Base-by-base conservation (phyloP, 1,139 yeast genomes). In the Meyerozyma guilliermondii region DNA sequence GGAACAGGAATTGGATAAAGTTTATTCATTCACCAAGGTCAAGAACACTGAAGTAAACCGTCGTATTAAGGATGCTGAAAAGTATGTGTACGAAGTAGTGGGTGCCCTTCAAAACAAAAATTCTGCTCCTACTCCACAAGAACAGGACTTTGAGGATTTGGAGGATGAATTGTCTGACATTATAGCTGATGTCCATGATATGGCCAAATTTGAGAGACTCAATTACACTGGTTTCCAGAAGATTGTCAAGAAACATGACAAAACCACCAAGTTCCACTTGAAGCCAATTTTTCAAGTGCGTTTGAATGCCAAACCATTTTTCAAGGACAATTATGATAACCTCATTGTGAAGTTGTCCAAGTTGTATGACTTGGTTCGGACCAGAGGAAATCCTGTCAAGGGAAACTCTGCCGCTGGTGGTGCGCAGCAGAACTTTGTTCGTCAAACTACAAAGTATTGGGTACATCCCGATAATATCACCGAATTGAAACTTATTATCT, bases 371-470 rank as follows among this genome's bases (percentile, higher is more conserved):
- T 69, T 91, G 52, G 98, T 92, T 22, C 80, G 98, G 62, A 92
- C 97, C 1, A 79, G 95, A 54, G 98, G 98, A 53, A 86, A 88
- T 57, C 98, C 98, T 17, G 87, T 88, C 37, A 77, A 80, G 56
- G 98, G 98, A 49, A 98, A 92, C 65, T 81, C 96, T 1, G 63
- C 97, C 4, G 97, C 98, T 16, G 98, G 98, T 57, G 98, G 98
- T 37, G 77, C 87, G 35, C 98, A 91, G 71, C 98, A 94, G 64
- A 94, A 92, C 70, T 92, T 92, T 58, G 98, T 92, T 40, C 83
- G 98, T 65, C 98, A 92, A 66, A 92, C 98, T 16, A 92, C 98
- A 16, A 92, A 92, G 60, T 92, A 92, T 68, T 92, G 98, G 98
- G 98, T 92, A 26, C 98, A 92, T 61, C 97, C 97, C 8, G 98